Evolutionary conservation across 768 basidiomycete genomes (phyloP).

Genomic region (Brasilioporus rufonigricans): DNA sequence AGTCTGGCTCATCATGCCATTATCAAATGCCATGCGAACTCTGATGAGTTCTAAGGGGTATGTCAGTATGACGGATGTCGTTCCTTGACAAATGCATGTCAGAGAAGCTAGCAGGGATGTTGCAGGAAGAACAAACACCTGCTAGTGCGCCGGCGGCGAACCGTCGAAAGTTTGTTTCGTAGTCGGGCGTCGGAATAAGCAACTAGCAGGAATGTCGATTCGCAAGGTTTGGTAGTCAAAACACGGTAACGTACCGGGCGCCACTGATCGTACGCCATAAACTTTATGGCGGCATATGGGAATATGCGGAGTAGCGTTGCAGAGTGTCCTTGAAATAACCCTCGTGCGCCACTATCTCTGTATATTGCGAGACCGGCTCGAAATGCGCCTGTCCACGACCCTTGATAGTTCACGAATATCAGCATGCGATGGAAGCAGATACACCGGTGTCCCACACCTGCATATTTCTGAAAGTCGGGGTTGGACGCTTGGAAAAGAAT

Average conservation of each 20-base stretch:
- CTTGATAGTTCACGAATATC: slow-evolving; percentile 39
- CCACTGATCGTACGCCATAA: slow-evolving; percentile 91
- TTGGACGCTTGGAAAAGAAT: slow-evolving; percentile 98
- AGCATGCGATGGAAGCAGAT: slow-evolving; percentile 25
- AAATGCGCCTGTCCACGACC: slow-evolving; percentile 84
- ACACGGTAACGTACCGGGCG: slow-evolving; percentile 54
- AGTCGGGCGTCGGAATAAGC: slow-evolving; percentile 78
- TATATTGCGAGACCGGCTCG: slow-evolving; percentile 76
- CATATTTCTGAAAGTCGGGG: slow-evolving; percentile 90
- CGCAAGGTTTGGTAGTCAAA: neutral
- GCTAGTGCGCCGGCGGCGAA: slow-evolving; percentile 88
- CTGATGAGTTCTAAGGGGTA: slow-evolving; percentile 96
- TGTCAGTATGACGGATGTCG: slow-evolving; percentile 84
- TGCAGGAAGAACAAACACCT: slow-evolving; percentile 46
- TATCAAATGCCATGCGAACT: slow-evolving; percentile 86
- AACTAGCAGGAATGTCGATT: slow-evolving; percentile 42
- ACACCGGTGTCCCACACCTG: slow-evolving; percentile 54
- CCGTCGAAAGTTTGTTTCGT: slow-evolving; percentile 75
- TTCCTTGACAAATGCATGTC: slow-evolving; percentile 45
- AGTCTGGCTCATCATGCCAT: slow-evolving; percentile 20
- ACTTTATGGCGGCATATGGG: slow-evolving; percentile 96
- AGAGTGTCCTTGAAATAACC: slow-evolving; percentile 94
- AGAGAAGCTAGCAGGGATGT: neutral
- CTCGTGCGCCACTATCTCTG: slow-evolving; percentile 62
- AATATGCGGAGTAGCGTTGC: slow-evolving; percentile 92